These are phyloP conservation scores for Tolypocladium album DNA, from an alignment of 2,329 filamentous ascomycete genomes.

Conservation along the genomic window DNA sequence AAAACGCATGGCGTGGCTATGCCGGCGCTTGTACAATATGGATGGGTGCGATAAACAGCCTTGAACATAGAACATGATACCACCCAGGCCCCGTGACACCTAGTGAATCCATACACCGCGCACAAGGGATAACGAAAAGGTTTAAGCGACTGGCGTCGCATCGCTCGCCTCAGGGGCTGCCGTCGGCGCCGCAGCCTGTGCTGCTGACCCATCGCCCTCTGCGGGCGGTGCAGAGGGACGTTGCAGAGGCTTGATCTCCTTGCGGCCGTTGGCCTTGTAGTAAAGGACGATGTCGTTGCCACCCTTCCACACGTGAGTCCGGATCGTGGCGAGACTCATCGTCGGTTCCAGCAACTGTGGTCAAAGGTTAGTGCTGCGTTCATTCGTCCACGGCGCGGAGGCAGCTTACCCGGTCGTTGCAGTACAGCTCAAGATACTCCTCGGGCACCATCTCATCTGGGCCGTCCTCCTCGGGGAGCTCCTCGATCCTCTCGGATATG, in stretches of 20 bases:
- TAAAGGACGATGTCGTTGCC: slow-evolving; percentile 85
- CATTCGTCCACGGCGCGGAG: neutral
- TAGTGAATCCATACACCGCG: neutral
- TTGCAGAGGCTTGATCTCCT: slow-evolving; percentile 32
- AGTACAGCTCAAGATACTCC: slow-evolving; percentile 91
- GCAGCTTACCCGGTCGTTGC: slow-evolving; percentile 70
- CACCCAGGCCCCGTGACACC: neutral
- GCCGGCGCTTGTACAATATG: neutral
- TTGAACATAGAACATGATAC: neutral
- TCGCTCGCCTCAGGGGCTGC: slow-evolving; percentile 7
- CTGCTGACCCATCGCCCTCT: slow-evolving; percentile 10
- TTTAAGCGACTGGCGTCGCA: slow-evolving; percentile 4
- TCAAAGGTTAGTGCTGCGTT: neutral
- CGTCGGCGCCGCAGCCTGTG: slow-evolving; percentile 6
- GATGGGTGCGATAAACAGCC: neutral
- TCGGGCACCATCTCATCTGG: slow-evolving; percentile 62
- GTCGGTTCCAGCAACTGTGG: slow-evolving; percentile 56
- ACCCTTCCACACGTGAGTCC: slow-evolving; percentile 87
- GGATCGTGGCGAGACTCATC: slow-evolving; percentile 90
- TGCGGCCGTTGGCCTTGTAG: slow-evolving; percentile 88
- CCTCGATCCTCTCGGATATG: slow-evolving; percentile 83
- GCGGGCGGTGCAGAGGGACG: slow-evolving; percentile 10
- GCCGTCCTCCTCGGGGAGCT: slow-evolving; percentile 47
- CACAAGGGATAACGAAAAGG: too few species aligned
- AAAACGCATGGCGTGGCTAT: neutral